Base-by-base conservation (phyloP, 164 flowering plant genomes). In the Tinospora cordifolia region DNA sequence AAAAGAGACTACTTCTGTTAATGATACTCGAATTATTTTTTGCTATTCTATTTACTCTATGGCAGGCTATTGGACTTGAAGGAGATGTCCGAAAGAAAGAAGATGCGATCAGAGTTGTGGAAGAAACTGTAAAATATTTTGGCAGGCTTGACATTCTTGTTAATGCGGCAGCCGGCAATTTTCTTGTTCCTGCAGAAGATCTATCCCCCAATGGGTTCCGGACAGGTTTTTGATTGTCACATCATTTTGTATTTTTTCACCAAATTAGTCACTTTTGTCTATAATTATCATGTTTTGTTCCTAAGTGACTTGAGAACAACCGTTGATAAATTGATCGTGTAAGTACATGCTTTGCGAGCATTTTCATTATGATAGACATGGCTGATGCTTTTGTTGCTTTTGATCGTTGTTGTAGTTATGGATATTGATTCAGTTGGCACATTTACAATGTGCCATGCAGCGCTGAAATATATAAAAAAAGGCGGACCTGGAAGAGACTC, bases 341-440 rank as follows among this genome's bases (percentile, higher is more conserved):
- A 46, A 62, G 17, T 34, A 26, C 39, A 12, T 2, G 8, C 10
- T 25, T 62, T 8, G 12, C 3, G 38, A 38, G 22, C 59, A 62
- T 59, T 13, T 44, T 1, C 0, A 12, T 15, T 30, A 0, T 15
- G 27, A 6, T 26, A 68, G 39, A n/a, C 24, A 27, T 62, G 3
- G 2, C 71, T 63, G 51, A 68, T 3, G 27, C 30, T 17, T 67
- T 65, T 54, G 7, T 39, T 72, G 10, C 59, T 49, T 70, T 67
- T 68, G 19, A 41, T 62, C 22, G 15, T 25, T 17, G 27, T 49
- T 82, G 81, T 86, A 94, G 99, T 94, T 69, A 63, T 94, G 81
- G 99, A 94, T 74, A 94, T 94, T 69, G 99, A 94, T 83, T 78
- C 99, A 36, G 97, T 94, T 69, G 99, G 99, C 40, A 92, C 99